Evolutionary conservation across 306 rosid genomes (phyloP).

Genomic region (Castanea mollissima): DNA sequence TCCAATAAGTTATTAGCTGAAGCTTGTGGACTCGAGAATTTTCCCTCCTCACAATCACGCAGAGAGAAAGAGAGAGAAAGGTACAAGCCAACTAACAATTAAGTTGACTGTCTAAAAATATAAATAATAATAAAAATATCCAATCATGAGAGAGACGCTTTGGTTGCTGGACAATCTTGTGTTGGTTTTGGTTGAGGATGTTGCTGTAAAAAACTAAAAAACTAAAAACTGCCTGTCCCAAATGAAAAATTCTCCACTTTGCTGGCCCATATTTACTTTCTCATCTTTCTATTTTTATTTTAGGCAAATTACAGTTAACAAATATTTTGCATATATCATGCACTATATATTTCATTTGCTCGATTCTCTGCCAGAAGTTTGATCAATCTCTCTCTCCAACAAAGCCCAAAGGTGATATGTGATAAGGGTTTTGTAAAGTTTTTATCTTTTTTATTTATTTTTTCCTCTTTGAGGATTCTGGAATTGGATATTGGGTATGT

Average conservation of each 20-base stretch:
- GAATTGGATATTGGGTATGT: background rate
- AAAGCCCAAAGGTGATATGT: conserved; percentile 2
- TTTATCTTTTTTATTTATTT: background rate
- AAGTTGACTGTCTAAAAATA: conserved; percentile 60
- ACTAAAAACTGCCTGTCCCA: conserved; percentile 10
- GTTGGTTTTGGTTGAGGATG: conserved; percentile 19
- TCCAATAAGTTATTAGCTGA: too few species aligned
- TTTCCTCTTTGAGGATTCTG: background rate
- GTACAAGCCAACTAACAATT: conserved; percentile 44
- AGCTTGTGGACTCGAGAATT: background rate
- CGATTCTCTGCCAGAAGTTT: background rate
- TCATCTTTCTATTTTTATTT: conserved; percentile 17
- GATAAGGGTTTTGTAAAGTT: conserved; percentile 25
- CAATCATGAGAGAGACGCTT: conserved; percentile 56
- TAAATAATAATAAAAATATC: conserved; percentile 23
- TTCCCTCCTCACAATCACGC: conserved; percentile 13
- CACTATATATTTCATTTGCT: background rate
- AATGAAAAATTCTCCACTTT: conserved; percentile 11
- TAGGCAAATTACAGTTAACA: conserved; percentile 27
- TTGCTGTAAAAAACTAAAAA: conserved; percentile 8
- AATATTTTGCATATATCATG: background rate
- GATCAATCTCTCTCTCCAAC: conserved; percentile 27
- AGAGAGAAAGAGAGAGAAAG: conserved; percentile 29
- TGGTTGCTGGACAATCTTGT: conserved; percentile 15
- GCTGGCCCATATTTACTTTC: conserved; percentile 4